Evolutionary conservation across 2,329 filamentous ascomycete species (phyloP), one percentile per base, ranked within the genome.

Genomic region (Fusarium musae): DNA sequence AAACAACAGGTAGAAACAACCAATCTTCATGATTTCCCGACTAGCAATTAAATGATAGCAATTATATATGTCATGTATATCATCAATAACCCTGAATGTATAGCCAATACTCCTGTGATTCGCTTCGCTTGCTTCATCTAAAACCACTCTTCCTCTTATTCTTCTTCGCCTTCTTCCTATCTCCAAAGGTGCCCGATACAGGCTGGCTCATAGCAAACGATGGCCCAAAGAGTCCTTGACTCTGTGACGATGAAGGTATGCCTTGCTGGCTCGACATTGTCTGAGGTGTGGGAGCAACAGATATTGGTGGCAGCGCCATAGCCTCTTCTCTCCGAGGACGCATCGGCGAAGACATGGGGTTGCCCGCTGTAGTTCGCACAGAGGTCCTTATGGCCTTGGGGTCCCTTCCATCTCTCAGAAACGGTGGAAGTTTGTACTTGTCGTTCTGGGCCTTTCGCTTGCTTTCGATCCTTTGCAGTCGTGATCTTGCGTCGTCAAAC

Each of bases 201-300:
- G 84, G 83, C 74, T 87, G 85, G 58, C 85, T 86, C 82, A 85
- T 86, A n/a, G 81, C 79, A 59, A 81, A 69, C 6, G 77, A 75
- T n/a, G 81, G 76, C 44, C 77, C 75, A 17, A 77, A 60, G 4
- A 74, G 58, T 3, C 71, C 77, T 43, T 80, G 78, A 40, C 76
- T 79, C 75, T 84, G 83, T 30, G 80, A 82, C 30, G 81, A 84
- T 57, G 69, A 75, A 3, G 79, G 79, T 12, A 73, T 66, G 32
- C 72, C 79, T 57, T 75, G 75, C 66, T 83, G 82, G 52, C 82
- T 83, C 16, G 82, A 83, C 82, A 83, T 79, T 63, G 74, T 70
- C 28, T 80, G 79, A 10, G 78, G 74, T 9, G 74, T 68, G 5
- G 78, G 74, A 12, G 71, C 63, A 32, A 73, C 56, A 17, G 72